Conservation (phyloP, 495 filamentous ascomycete species). For the Penicillium simplicissimum region DNA sequence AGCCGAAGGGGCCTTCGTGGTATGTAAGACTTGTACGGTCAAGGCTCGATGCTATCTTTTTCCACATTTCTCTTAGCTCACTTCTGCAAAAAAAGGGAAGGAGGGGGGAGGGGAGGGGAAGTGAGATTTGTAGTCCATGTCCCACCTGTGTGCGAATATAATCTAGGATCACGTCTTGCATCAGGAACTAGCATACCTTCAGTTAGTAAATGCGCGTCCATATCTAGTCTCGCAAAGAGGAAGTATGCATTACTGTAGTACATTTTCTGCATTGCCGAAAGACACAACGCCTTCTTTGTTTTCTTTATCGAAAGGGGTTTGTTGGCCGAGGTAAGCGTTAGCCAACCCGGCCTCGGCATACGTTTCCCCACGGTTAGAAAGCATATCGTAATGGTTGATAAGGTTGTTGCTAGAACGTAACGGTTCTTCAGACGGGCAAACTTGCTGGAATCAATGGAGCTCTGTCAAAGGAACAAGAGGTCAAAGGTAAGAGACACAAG, state of each 20-base stretch:
- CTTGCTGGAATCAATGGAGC: not conserved
- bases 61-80: not conserved
- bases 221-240: not conserved
- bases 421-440: not conserved
- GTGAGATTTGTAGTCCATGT: not conserved
- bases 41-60: not conserved
- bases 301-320: not conserved
- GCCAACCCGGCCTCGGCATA: not conserved
- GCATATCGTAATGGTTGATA: not conserved
- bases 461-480: not conserved
- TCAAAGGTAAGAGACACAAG: not conserved
- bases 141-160: not conserved
- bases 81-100: not conserved
- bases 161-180: not conserved
- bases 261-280: not conserved
- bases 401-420: not conserved
- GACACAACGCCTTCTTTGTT: not conserved
- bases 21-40: not conserved
- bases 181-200: not conserved
- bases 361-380: not conserved
- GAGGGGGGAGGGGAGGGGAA: not conserved
- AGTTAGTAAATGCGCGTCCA: not conserved
- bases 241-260: too few relatives aligned
- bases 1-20: conserved; percentile 1
- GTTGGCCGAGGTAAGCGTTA: not conserved